Conservation (phyloP, 176 grass and related monocot species). For the Oryza officinalis region DNA sequence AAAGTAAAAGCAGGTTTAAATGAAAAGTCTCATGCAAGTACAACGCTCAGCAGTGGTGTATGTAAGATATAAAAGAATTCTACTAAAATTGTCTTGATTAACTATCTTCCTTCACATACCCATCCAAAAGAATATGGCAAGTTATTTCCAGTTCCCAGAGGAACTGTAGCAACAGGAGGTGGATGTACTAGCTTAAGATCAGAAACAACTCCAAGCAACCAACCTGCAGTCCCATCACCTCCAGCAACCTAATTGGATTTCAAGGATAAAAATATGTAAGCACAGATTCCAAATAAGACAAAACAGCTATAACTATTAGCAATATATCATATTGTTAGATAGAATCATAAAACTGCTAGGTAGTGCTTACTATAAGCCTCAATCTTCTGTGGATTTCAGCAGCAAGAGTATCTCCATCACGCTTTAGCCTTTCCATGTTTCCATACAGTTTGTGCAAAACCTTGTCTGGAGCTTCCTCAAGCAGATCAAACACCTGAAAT, state of each 20-base stretch:
- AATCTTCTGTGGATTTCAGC: slow-evolving; percentile 65
- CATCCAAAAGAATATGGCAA: slow-evolving; percentile 97
- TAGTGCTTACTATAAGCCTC: slow-evolving; percentile 86
- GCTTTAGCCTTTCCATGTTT: slow-evolving; percentile 79
- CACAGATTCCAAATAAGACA: slow-evolving; percentile 27
- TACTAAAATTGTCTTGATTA: neutral
- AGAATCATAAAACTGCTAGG: slow-evolving; percentile 14
- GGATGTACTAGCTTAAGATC: slow-evolving; percentile 83
- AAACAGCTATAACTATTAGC: slow-evolving; percentile 30
- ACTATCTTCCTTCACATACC: slow-evolving; percentile 58
- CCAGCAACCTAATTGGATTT: slow-evolving; percentile 86
- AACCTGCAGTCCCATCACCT: slow-evolving; percentile 89
- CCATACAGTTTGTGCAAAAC: slow-evolving; percentile 71
- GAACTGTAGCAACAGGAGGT: slow-evolving; percentile 85
- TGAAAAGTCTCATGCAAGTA: slow-evolving; percentile 29
- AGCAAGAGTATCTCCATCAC: slow-evolving; percentile 65
- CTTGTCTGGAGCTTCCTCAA: slow-evolving; percentile 79
- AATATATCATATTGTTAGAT: slow-evolving; percentile 24
- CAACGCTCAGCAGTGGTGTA: neutral
- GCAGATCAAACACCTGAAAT: slow-evolving; percentile 83
- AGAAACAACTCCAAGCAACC: slow-evolving; percentile 94
- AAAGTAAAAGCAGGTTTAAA: slow-evolving; percentile 4
- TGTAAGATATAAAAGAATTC: neutral
- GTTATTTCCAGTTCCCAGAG: slow-evolving; percentile 98
- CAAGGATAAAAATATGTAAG: slow-evolving; percentile 28